Conservation (phyloP, 2,329 filamentous ascomycete species). For the Microcyclospora tardicrescens region DNA sequence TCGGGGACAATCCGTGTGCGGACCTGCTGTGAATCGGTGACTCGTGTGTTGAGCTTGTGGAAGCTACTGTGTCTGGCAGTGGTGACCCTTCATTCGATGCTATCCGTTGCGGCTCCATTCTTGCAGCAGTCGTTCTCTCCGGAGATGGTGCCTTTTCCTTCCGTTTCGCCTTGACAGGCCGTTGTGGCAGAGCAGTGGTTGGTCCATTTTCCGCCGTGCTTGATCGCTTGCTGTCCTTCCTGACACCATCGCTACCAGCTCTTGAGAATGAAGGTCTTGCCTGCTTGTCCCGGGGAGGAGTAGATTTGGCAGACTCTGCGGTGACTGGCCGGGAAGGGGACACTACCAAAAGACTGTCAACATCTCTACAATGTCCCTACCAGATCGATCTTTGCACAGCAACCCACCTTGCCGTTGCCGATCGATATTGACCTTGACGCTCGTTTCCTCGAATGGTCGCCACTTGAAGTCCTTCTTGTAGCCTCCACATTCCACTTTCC, state of each 20-base stretch:
- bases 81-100: no score
- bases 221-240: slow-evolving; percentile 7
- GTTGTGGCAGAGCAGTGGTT: slow-evolving; percentile 1
- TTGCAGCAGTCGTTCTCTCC: no score
- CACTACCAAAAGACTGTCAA: no score
- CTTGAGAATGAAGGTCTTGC: no score
- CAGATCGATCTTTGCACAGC: background rate
- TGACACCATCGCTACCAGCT: no score
- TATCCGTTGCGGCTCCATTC: no score
- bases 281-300: slow-evolving; percentile 7
- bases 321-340: background rate
- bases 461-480: slow-evolving; percentile 69
- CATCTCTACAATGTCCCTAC: no score
- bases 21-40: background rate
- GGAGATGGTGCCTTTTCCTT: background rate
- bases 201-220: slow-evolving; percentile 4
- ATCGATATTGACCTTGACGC: slow-evolving; percentile 33
- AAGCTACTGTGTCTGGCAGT: no score
- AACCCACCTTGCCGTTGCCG: slow-evolving; percentile 36
- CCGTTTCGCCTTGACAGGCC: slow-evolving; percentile 8
- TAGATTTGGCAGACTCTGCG: slow-evolving; percentile 8
- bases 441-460: slow-evolving; percentile 55
- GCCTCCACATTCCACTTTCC: slow-evolving; percentile 54
- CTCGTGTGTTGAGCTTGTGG: background rate
- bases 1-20: slow-evolving; percentile 13